Evolutionary conservation across 768 basidiomycete species (phyloP), one percentile per base, ranked within the genome.

Genomic region (Termitomyces sp.): DNA sequence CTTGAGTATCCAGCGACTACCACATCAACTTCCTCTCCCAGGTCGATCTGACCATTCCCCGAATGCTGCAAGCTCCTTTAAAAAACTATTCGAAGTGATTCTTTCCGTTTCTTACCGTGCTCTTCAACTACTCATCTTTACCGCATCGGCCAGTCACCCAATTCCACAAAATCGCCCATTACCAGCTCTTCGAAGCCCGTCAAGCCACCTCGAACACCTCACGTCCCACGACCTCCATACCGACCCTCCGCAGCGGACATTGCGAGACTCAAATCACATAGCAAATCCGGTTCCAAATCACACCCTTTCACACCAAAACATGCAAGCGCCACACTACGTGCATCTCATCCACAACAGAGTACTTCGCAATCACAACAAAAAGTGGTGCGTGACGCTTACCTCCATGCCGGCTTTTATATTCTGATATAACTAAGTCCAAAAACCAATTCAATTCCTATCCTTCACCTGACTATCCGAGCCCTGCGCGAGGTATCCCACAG

Each of bases 11-110:
- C 23, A 61, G 60, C 42, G 57, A 23, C 11, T 48, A 25, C 57
- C 57, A 1, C 5, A 55, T 19, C 57, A 61, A 52, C 39, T 28
- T 3, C 57, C 57, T 9, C 54, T 61, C 41, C 57, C 57, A 32
- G 6, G 35, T 2, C 35, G 48, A 19, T 1, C 27, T 19, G n/a
- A 14, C 17, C 23, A 14, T 4, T 14, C n/a, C 16, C 10, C n/a
- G 19, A 17, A 8, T 32, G 8, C 19, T 12, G 30, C 30, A 9
- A 46, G 30, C 14, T 41, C 28, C 14, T 47, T n/a, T 7, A 17
- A 12, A 3, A 35, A 27, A 11, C 9, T 19, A 21, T 8, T 3
- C 3, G 23, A 32, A 28, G 56, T 52, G 41, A 3, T 0, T 8
- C 10, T 44, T 11, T 21, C 5, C 25, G 10, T 10, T 32, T 21